Evolutionary conservation across 106 monocot species (phyloP).

Genomic region (Vanilla planifolia): DNA sequence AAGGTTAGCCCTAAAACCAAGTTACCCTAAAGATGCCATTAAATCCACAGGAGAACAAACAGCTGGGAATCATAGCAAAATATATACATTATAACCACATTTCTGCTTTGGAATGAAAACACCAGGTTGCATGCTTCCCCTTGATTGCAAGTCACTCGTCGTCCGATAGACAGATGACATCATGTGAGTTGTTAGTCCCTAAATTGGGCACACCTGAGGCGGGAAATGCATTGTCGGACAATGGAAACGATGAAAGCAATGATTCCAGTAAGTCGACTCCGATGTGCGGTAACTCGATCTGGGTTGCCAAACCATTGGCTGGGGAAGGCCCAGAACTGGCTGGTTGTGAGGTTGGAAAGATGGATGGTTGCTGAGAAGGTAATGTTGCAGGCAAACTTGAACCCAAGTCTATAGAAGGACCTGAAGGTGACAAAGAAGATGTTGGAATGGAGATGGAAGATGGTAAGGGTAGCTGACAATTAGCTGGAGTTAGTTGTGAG

Average conservation of each 20-base stretch:
- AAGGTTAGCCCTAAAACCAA: too few relatives aligned
- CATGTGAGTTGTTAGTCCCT: not conserved
- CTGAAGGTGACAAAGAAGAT: too few relatives aligned
- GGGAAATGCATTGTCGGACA: not conserved
- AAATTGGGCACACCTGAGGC: not conserved
- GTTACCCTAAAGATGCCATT: too few relatives aligned
- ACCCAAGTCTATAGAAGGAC: not conserved
- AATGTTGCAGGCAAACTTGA: not conserved
- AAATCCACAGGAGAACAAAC: too few relatives aligned
- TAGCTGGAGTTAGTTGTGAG: slow-evolving; percentile 4
- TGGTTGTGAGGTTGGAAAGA: slow-evolving; percentile 4
- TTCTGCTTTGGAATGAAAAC: too few relatives aligned
- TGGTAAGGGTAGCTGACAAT: not conserved
- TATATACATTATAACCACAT: too few relatives aligned
- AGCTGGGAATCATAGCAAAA: too few relatives aligned
- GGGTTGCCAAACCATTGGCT: not conserved
- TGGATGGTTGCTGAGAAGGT: not conserved
- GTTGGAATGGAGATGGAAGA: too few relatives aligned
- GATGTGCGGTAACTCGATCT: too few relatives aligned
- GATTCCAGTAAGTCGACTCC: slow-evolving; percentile 1
- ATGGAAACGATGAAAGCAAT: not conserved
- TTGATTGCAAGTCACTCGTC: slow-evolving; percentile 6
- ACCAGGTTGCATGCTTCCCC: not conserved
- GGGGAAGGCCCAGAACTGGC: not conserved
- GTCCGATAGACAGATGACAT: slow-evolving; percentile 26